Evolutionary conservation across 306 rosid species (phyloP), one percentile per base, ranked within the genome.

Genomic region (Albizia julibrissin): DNA sequence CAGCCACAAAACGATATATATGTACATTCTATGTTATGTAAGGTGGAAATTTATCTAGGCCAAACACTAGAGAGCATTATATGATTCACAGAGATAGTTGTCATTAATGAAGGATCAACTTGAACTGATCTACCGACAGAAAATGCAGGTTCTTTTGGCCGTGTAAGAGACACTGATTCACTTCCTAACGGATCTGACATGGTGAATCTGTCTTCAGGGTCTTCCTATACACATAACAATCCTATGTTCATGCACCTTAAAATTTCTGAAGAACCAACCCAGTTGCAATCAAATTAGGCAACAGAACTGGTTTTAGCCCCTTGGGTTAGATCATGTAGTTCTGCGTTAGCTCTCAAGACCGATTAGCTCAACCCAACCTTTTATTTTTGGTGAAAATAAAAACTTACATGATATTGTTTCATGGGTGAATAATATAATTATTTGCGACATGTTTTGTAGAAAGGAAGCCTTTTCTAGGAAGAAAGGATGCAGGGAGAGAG

Each of bases 201-300:
- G 12, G 80, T 81, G 16, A 93, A 91, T 52, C 93, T 87, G 2
- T 82, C 86, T 37, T 56, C 77, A 2, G 86, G 93, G 79, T 89
- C 88, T 72, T 89, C 86, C 49, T 89, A 92, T 34, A 88, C 91
- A 34, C 95, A 91, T 33, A 91, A 52, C 12, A 91, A 88, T 61
- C 89, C 93, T 19, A 91, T 59, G 1, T 87, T 85, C 72, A 91
- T 84, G 75, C 88, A 88, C 56, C 68, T 85, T 22, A 82, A 21
- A 42, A 81, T 76, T 76, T 90, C 89, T 0, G 46, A 76, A 18
- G 22, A 37, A 13, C 31, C 31, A 29, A 29, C 31, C 31, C 31
- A 29, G 31, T 29, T 29, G 31, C 31, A 29, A 29, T 29, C 31
- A 2, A 29, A 29, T 29, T 3, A 29, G 31, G 3, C 31, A 29